phyloP scores from a whole-genome alignment of 305 asterid species.

The Petunia hybrid region DNA sequence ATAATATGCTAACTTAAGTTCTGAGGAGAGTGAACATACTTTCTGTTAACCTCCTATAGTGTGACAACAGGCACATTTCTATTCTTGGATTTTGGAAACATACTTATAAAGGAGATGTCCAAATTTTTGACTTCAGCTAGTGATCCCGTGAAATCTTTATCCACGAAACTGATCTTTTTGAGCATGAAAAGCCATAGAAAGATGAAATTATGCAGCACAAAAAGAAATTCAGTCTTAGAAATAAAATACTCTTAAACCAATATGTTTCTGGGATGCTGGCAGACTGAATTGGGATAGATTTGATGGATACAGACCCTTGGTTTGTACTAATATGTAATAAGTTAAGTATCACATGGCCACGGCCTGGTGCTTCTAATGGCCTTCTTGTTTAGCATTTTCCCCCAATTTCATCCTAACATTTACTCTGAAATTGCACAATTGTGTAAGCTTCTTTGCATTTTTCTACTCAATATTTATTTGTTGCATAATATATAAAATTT shows the following conservation, averaged over 20 bases:
- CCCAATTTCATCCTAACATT: background rate
- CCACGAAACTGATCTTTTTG: conserved; percentile 11
- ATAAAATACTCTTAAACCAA: background rate
- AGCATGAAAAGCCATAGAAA: background rate
- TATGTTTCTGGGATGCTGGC: background rate
- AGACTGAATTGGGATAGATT: background rate
- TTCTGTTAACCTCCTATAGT: background rate
- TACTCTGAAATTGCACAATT: conserved; percentile 10
- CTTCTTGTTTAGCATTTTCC: background rate
- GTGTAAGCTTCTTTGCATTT: conserved; percentile 16
- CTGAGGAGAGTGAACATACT: background rate
- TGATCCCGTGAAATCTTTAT: background rate
- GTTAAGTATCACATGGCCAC: conserved; percentile 3
- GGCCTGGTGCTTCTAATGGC: background rate
- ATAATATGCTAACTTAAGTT: background rate
- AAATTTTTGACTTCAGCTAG: background rate
- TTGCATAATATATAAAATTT: background rate
- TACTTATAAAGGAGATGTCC: background rate
- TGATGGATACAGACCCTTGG: background rate
- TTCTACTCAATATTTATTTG: conserved; percentile 6
- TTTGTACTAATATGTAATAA: background rate
- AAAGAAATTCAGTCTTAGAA: background rate
- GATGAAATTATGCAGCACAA: background rate
- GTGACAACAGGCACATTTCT: background rate
- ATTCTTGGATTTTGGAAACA: background rate